Evolutionary conservation across 208 protist genomes (phyloP).

Genomic region (Acanthamoeba castellanii): DNA sequence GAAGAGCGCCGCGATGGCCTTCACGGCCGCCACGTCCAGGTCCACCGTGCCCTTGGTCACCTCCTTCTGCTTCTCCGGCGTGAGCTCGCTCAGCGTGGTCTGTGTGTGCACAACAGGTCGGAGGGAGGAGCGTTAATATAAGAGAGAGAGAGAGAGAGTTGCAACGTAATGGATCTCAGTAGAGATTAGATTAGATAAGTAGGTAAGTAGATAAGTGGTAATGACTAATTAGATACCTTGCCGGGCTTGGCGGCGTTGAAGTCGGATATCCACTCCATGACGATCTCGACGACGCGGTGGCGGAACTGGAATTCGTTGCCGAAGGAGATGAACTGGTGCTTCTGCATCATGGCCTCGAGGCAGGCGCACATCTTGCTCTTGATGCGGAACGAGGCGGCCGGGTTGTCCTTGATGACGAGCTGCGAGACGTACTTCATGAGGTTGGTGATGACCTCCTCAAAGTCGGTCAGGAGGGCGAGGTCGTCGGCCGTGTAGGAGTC

Average conservation of each 20-base stretch:
- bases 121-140: background rate
- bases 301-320: constrained; percentile 79
- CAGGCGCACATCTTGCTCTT: constrained; percentile 84
- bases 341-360: constrained; percentile 80
- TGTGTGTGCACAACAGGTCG: background rate
- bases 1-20: constrained; percentile 77
- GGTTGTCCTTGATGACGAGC: constrained; percentile 64
- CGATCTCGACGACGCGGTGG: constrained; percentile 80
- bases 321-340: constrained; percentile 81
- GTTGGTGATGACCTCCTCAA: constrained; percentile 78
- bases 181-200: too few relatives aligned
- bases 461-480: constrained; percentile 77
- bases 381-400: constrained; percentile 63
- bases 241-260: constrained; percentile 51
- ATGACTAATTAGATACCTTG: background rate
- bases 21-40: constrained; percentile 77
- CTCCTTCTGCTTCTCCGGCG: constrained; percentile 63
- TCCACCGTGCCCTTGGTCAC: constrained; percentile 67
- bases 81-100: constrained; percentile 47
- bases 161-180: too few relatives aligned
- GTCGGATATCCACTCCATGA: constrained; percentile 83
- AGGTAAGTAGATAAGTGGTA: too few relatives aligned
- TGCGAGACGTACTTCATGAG: constrained; percentile 80
- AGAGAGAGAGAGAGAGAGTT: background rate
- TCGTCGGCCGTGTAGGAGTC: constrained; percentile 76